Evolutionary conservation across 371 early-diverging fungal genomes (phyloP), one percentile per base, ranked within the genome.

Genomic region (Mycotypha africana): DNA sequence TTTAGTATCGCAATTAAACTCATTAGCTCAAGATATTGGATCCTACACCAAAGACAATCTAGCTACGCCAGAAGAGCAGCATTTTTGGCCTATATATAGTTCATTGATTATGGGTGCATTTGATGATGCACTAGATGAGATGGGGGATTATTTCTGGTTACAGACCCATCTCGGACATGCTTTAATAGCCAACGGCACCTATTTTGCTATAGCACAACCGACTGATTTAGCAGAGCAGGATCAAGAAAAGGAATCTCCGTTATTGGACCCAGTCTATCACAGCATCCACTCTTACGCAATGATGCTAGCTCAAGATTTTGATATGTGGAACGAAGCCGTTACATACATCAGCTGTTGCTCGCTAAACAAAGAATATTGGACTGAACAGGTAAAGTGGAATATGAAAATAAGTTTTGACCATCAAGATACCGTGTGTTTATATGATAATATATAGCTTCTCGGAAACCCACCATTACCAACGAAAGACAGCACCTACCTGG

Each of bases 241-340:
- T n/a, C n/a, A n/a, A n/a, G 3, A 10, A 7, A n/a, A 20, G 7
- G 4, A 33, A 2, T 22, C 28, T 3, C 14, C 19, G 0, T 42
- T 51, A n/a, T 26, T 58, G 6, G 53, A 53, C 20, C 70, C 70
- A 5, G 45, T 70, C 8, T 62, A 60, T 40, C 47, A 60, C 20
- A 38, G 48, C 12, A 58, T 58, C 16, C 12, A 54, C n/a, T 11
- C 38, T 3, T 70, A 62, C 41, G 70, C 60, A 10, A 33, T 35
- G 1, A 22, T 1, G 12, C 44, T 70, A 20, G 56, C 53, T 4
- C 11, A 38, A 1, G 42, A 57, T 16, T 42, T 48, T 9, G 43
- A 38, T 9, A 55, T 70, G 60, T 60, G 60, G 63, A 47, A 50
- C 9, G 66, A 70, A 39, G 66, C 70, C 1, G 20, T 70, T 1